Evolutionary conservation across 2,329 filamentous ascomycete genomes (phyloP).

Genomic region (Zasmidium cellare): DNA sequence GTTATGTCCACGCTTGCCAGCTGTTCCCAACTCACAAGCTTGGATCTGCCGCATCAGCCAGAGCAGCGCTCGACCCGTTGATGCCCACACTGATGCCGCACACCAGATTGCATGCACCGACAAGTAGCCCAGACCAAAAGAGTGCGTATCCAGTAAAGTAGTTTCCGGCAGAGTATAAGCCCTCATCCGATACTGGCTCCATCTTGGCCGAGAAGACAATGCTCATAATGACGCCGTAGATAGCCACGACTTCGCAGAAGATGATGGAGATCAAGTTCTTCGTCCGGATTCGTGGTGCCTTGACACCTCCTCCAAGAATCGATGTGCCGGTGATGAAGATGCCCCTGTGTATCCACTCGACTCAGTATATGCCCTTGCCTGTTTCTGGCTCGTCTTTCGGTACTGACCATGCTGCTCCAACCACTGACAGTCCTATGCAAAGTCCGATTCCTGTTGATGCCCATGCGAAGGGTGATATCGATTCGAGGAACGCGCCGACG

Average conservation of each 20-base stretch:
- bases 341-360: constrained; percentile 63
- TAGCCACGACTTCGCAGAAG: constrained; percentile 99
- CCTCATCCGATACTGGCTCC: constrained; percentile 62
- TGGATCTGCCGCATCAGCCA: constrained; percentile 92
- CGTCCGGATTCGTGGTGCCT: constrained; percentile 93
- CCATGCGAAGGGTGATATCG: constrained; percentile 92
- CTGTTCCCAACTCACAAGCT: constrained; percentile 65
- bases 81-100: constrained; percentile 97
- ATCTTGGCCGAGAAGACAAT: constrained; percentile 96
- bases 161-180: constrained; percentile 71
- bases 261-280: constrained; percentile 99
- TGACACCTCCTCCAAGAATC: constrained; percentile 94
- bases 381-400: not conserved
- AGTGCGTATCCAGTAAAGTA: constrained; percentile 95
- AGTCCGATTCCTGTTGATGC: constrained; percentile 85
- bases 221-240: constrained; percentile 99
- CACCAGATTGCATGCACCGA: constrained; percentile 92
- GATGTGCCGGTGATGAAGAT: constrained; percentile 98
- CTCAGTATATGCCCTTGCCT: constrained; percentile 17
- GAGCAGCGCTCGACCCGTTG: constrained; percentile 93
- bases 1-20: not conserved
- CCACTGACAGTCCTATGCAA: constrained; percentile 93
- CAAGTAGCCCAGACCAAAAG: constrained; percentile 94
- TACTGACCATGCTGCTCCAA: constrained; percentile 88
- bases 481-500: constrained; percentile 92